Conservation (phyloP, 495 filamentous ascomycete genomes). For the Apodospora peruviana region DNA sequence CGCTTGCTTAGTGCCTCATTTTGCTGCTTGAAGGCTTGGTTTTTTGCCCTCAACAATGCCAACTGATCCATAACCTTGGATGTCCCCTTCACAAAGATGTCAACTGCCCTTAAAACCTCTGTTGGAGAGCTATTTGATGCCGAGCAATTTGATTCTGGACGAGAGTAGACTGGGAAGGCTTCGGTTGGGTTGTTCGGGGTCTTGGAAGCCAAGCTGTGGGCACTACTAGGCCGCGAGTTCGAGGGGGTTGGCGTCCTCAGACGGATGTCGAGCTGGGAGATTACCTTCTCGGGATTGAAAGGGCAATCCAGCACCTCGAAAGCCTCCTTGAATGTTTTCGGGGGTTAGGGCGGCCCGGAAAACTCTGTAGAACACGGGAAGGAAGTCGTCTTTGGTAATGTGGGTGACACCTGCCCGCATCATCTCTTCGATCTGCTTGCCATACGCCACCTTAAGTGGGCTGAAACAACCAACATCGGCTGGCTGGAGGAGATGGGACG, state of each 20-base stretch:
- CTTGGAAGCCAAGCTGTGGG: background rate
- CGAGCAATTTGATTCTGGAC: background rate
- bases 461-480: conserved; percentile 13
- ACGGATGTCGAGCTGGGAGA: conserved; percentile 5
- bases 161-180: background rate
- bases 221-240: background rate
- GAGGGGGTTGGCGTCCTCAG: conserved; percentile 2
- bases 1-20: conserved; percentile 6
- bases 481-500: conserved; percentile 13
- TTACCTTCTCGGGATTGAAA: conserved; percentile 5
- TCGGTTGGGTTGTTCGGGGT: conserved; percentile 3
- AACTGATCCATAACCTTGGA: background rate
- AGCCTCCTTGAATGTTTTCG: conserved; percentile 1
- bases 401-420: conserved; percentile 1
- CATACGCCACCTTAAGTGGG: conserved; percentile 5
- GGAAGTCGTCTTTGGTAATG: conserved; percentile 5
- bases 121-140: conserved; percentile 9
- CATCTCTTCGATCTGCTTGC: conserved; percentile 2
- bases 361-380: background rate
- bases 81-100: background rate
- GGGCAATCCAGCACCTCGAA: conserved; percentile 7
- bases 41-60: conserved; percentile 1
- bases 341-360: background rate
- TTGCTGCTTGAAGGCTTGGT: background rate
- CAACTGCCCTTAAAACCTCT: background rate